Percentiles rank a stretch among this genome's conserved stretches.
These are phyloP conservation scores for Komagataella populi DNA, from an alignment of 805 yeast genomes.

Conservation along the genomic window DNA sequence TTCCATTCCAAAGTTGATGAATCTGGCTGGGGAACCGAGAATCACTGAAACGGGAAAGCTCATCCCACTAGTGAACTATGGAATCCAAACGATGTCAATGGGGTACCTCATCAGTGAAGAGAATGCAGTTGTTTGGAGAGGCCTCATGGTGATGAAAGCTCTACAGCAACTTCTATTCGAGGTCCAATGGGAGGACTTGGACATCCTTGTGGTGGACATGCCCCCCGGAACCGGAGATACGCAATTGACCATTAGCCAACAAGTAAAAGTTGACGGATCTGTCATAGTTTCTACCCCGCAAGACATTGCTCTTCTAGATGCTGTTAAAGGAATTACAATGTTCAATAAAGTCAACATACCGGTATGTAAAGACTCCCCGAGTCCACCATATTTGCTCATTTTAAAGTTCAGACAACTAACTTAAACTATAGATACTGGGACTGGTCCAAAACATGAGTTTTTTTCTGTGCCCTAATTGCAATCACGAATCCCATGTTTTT, in stretches of 20 bases:
- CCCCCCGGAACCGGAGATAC: slow-evolving; percentile 92
- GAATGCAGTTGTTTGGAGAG: slow-evolving; percentile 75
- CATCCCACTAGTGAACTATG: slow-evolving; percentile 59
- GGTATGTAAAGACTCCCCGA: slow-evolving; percentile 2
- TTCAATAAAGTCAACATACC: slow-evolving; percentile 61
- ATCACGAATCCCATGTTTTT: slow-evolving; percentile 61
- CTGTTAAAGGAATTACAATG: slow-evolving; percentile 69
- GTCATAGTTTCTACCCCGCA: slow-evolving; percentile 79
- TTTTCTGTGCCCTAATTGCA: slow-evolving; percentile 63
- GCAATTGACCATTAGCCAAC: slow-evolving; percentile 73
- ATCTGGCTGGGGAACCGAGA: slow-evolving; percentile 59
- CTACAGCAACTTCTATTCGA: slow-evolving; percentile 74
- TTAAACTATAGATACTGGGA: slow-evolving; percentile 33
- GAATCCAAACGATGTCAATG: slow-evolving; percentile 81
- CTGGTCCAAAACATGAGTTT: slow-evolving; percentile 76
- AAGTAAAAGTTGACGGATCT: slow-evolving; percentile 64
- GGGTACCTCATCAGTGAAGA: slow-evolving; percentile 61
- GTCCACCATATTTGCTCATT: background rate
- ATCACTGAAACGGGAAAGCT: slow-evolving; percentile 36
- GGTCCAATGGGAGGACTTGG: slow-evolving; percentile 61
- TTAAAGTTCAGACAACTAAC: background rate
- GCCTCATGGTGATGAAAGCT: slow-evolving; percentile 79
- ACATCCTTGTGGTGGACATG: slow-evolving; percentile 64
- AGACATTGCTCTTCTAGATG: slow-evolving; percentile 72
- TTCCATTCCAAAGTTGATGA: slow-evolving; percentile 59